Conservation (phyloP, 176 grass and related monocot species). For the Zoysia japonica region DNA sequence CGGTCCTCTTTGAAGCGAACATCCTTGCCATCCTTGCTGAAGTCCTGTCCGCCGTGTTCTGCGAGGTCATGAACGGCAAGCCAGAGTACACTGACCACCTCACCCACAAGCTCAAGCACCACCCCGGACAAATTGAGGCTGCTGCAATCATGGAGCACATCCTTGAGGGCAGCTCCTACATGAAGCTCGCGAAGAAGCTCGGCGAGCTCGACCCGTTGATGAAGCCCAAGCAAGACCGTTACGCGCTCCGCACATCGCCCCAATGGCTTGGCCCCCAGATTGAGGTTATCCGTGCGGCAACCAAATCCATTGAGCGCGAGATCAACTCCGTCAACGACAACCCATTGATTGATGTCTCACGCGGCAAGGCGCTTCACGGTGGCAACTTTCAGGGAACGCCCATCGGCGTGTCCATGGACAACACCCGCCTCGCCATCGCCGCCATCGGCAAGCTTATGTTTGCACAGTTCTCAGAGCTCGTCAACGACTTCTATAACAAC, state of each 20-base stretch:
- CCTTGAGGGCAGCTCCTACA: slow-evolving; percentile 58
- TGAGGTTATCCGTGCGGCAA: slow-evolving; percentile 72
- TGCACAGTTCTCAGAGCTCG: slow-evolving; percentile 78
- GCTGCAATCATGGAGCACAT: slow-evolving; percentile 89
- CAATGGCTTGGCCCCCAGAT: slow-evolving; percentile 87
- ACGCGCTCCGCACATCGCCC: slow-evolving; percentile 76
- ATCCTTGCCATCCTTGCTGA: slow-evolving; percentile 69
- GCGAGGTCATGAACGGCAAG: slow-evolving; percentile 90
- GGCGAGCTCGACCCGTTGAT: slow-evolving; percentile 72
- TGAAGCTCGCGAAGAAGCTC: slow-evolving; percentile 70
- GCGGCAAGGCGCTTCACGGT: slow-evolving; percentile 63
- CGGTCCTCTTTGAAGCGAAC: slow-evolving; percentile 76
- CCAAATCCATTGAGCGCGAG: slow-evolving; percentile 84
- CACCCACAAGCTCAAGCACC: slow-evolving; percentile 86
- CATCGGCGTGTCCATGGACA: slow-evolving; percentile 92
- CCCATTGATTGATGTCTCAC: slow-evolving; percentile 76
- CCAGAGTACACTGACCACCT: slow-evolving; percentile 87
- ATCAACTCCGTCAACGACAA: slow-evolving; percentile 97
- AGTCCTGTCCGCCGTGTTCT: slow-evolving; percentile 72
- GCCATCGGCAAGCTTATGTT: slow-evolving; percentile 92
- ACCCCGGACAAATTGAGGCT: slow-evolving; percentile 78
- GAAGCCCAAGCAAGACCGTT: slow-evolving; percentile 84
- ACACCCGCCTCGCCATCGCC: slow-evolving; percentile 65
- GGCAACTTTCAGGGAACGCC: slow-evolving; percentile 86
- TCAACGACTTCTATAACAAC: slow-evolving; percentile 92